Evolutionary conservation across 768 basidiomycete species (phyloP).

Genomic region (Xerocomellus dryophilus): DNA sequence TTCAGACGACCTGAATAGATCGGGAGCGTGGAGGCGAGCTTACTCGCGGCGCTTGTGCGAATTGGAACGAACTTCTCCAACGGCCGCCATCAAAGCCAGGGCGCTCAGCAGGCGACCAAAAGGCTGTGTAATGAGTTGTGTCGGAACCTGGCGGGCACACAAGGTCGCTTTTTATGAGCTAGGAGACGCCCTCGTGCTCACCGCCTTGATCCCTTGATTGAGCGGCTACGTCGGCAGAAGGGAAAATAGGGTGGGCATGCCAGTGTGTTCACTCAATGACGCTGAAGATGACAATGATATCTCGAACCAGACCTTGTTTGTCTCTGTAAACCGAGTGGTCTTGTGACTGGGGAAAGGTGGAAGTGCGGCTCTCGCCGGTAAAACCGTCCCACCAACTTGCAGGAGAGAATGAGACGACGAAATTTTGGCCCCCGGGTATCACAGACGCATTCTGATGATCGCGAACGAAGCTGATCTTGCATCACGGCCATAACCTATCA

Average conservation of each 20-base stretch:
- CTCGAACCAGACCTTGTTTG: not conserved
- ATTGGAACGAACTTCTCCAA: not conserved
- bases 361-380: not conserved
- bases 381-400: not conserved
- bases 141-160: too few relatives aligned
- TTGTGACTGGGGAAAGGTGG: not conserved
- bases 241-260: not conserved
- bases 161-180: slow-evolving; percentile 14
- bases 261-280: slow-evolving; percentile 10
- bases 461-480: not conserved
- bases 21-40: not conserved
- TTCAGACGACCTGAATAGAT: not conserved
- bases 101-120: not conserved
- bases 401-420: not conserved
- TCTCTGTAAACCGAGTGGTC: not conserved
- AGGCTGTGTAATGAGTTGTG: too few relatives aligned
- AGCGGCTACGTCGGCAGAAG: slow-evolving; percentile 7
- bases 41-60: not conserved
- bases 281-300: slow-evolving; percentile 17
- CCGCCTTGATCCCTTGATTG: slow-evolving; percentile 2
- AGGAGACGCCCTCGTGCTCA: slow-evolving; percentile 4
- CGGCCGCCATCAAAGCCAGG: not conserved
- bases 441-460: not conserved
- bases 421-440: too few relatives aligned
- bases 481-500: too few relatives aligned